These are phyloP conservation scores for Penicillium psychrofluorescens DNA, from an alignment of 495 filamentous ascomycete genomes.

Conservation along the genomic window DNA sequence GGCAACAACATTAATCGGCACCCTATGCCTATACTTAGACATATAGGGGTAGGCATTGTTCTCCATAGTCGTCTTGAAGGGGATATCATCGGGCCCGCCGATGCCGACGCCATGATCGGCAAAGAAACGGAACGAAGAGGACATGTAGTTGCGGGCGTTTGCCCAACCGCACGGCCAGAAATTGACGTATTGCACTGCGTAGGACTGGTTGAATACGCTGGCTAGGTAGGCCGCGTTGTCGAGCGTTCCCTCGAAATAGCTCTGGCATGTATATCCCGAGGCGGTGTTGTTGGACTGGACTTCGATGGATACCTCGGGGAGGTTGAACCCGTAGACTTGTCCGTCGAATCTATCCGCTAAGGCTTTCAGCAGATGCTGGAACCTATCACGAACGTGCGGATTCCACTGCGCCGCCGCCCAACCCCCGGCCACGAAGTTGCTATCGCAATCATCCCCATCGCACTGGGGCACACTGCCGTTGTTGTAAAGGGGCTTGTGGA, in stretches of 20 bases:
- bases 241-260: neutral
- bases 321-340: constrained; percentile 1
- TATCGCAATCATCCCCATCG: constrained; percentile 1
- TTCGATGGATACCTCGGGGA: neutral
- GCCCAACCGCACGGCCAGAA: constrained; percentile 2
- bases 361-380: neutral
- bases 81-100: constrained; percentile 1
- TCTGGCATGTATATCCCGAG: neutral
- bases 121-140: constrained; percentile 1
- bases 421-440: neutral
- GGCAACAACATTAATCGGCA: neutral
- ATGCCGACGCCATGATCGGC: neutral
- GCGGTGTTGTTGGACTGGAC: neutral
- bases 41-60: constrained; percentile 2
- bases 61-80: constrained; percentile 1
- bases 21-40: neutral
- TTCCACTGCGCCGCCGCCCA: constrained; percentile 1
- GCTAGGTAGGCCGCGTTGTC: neutral
- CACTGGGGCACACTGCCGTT: constrained; percentile 1
- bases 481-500: neutral
- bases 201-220: neutral
- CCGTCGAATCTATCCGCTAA: neutral
- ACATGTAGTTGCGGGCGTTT: neutral
- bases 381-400: neutral
- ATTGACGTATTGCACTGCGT: constrained; percentile 1